Evolutionary conservation across 2,329 filamentous ascomycete genomes (phyloP), one percentile per base, ranked within the genome.

Genomic region (Trichoderma afroharzianum): DNA sequence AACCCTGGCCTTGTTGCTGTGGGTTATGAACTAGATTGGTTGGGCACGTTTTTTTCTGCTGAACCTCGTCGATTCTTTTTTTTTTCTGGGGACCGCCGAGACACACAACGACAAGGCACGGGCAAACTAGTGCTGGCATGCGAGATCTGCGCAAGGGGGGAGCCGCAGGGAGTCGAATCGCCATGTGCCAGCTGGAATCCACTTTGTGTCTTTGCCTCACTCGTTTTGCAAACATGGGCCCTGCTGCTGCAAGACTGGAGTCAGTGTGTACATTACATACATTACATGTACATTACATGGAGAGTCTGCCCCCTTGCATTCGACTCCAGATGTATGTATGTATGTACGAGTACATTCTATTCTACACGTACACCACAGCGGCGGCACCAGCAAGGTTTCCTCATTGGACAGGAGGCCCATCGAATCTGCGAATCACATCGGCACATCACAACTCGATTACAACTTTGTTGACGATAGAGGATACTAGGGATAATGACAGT

Each of bases 121-220:
- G 43, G n/a, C 43, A 21, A 21, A 50, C 9, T 50, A 50, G 43
- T 67, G 53, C 63, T 30, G 50, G 63, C 63, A 58, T 67, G 63
- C 43, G 63, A 67, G 63, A 67, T 67, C 63, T 67, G 50, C 63
- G 36, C 62, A 57, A 33, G 30, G 43, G 63, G 33, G 33, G 33
- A 36, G 33, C 33, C 33, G 24, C 50, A 57, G 53, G 63, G 50
- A 67, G 32, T 50, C 33, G 32, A 33, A 33, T 36, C 14, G 47
- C 63, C 63, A 55, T 66, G 63, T 66, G 28, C n/a, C 26, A 28
- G 43, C 47, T 39, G 15, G 47, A 66, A 66, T 36, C 63, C 63
- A 66, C 63, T 66, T 55, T 15, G n/a, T 26, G 63, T 50, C 15
- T 33, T 32, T 33, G 14, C 47, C 32, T 55, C 33, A 6, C 63